These are phyloP conservation scores for Porosira glacialis DNA, from an alignment of 352 stramenopile genomes.

Conservation along the genomic window DNA sequence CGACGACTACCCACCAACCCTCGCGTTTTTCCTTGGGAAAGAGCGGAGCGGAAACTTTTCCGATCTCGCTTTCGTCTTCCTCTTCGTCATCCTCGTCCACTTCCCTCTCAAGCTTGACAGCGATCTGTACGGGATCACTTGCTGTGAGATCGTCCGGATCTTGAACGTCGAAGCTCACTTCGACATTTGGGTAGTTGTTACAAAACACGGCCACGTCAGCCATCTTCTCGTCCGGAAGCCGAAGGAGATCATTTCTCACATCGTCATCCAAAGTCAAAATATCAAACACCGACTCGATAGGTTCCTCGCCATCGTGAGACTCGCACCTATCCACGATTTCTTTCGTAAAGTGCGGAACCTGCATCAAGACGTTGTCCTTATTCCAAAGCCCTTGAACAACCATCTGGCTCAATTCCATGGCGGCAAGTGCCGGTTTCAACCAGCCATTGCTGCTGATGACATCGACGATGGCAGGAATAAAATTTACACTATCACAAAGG, in stretches of 20 bases:
- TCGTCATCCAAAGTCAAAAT: slow-evolving; percentile 93
- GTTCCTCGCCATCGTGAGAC: slow-evolving; percentile 73
- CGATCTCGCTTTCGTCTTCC: slow-evolving; percentile 63
- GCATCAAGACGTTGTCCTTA: slow-evolving; percentile 92
- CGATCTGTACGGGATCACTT: slow-evolving; percentile 87
- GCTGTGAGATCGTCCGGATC: slow-evolving; percentile 88
- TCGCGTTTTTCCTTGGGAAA: slow-evolving; percentile 91
- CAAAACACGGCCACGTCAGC: slow-evolving; percentile 98
- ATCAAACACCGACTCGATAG: slow-evolving; percentile 86
- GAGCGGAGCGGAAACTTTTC: slow-evolving; percentile 74
- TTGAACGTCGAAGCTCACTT: slow-evolving; percentile 89
- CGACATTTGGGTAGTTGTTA: slow-evolving; percentile 98
- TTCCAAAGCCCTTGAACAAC: slow-evolving; percentile 97
- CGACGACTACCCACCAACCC: slow-evolving; percentile 98
- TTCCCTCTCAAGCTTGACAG: slow-evolving; percentile 88
- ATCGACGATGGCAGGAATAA: slow-evolving; percentile 98
- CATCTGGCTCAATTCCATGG: slow-evolving; percentile 99
- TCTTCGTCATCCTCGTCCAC: slow-evolving; percentile 86
- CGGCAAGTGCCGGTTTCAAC: slow-evolving; percentile 95
- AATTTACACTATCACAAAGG: slow-evolving; percentile 86
- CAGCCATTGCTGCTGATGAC: slow-evolving; percentile 98
- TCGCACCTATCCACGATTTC: slow-evolving; percentile 81
- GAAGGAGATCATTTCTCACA: slow-evolving; percentile 86
- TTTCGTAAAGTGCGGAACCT: slow-evolving; percentile 95
- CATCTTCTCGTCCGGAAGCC: slow-evolving; percentile 86